These are phyloP conservation scores for Corylus heterophylla DNA, from an alignment of 306 rosid genomes.

Conservation along the genomic window DNA sequence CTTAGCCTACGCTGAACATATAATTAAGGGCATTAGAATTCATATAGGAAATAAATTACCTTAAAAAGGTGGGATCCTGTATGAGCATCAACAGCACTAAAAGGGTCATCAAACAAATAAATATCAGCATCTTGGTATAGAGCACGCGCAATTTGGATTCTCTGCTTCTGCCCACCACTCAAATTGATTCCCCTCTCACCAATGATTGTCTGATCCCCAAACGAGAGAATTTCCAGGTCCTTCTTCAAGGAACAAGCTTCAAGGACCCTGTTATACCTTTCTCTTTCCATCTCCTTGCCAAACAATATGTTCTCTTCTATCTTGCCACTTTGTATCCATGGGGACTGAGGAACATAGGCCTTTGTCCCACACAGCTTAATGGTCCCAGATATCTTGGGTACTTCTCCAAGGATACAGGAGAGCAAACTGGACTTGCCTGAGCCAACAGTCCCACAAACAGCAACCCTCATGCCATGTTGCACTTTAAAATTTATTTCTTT, in stretches of 20 bases:
- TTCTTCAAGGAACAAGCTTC: conserved; percentile 51
- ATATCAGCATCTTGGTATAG: conserved; percentile 55
- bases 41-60: conserved; percentile 5
- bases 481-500: background rate
- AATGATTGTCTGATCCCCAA: conserved; percentile 57
- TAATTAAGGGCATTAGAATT: too few relatives aligned
- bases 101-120: conserved; percentile 47
- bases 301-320: conserved; percentile 27
- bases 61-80: conserved; percentile 56
- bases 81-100: conserved; percentile 61
- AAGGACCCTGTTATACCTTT: conserved; percentile 42
- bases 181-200: conserved; percentile 63
- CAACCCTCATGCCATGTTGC: background rate
- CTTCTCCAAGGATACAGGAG: conserved; percentile 4
- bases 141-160: conserved; percentile 61
- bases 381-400: background rate
- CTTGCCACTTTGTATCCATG: conserved; percentile 6
- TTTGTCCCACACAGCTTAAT: conserved; percentile 1
- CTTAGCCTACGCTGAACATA: too few relatives aligned
- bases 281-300: conserved; percentile 50
- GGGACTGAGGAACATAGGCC: background rate
- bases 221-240: conserved; percentile 49
- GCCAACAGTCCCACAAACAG: conserved; percentile 13
- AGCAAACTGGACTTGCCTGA: conserved; percentile 26
- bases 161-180: conserved; percentile 60